These are phyloP conservation scores for Bryoglossum gracile DNA, from an alignment of 495 filamentous ascomycete genomes.

Conservation along the genomic window DNA sequence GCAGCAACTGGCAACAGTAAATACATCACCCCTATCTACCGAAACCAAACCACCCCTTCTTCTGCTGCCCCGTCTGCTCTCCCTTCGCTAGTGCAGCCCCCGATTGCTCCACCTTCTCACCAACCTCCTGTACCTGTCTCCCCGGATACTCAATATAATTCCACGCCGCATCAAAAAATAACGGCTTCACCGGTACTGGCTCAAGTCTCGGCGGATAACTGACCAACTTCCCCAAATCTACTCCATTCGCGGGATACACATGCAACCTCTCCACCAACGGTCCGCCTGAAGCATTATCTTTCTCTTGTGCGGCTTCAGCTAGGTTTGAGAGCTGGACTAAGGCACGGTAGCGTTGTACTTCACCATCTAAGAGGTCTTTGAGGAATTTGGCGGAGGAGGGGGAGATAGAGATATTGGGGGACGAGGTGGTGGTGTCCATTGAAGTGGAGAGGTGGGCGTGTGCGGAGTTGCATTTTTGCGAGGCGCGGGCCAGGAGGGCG, in stretches of 20 bases:
- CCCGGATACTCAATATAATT: conserved; percentile 96
- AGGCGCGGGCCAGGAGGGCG: conserved; percentile 62
- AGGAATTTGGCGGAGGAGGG: conserved; percentile 48
- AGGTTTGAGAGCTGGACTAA: conserved; percentile 71
- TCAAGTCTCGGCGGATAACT: conserved; percentile 77
- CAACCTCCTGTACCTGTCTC: conserved; percentile 25
- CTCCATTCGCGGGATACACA: conserved; percentile 55
- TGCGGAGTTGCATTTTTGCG: conserved; percentile 39
- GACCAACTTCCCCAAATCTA: conserved; percentile 74
- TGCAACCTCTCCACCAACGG: conserved; percentile 65
- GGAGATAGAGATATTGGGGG: conserved; percentile 53
- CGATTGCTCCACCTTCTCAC: conserved; percentile 19
- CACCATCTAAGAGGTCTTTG: conserved; percentile 49
- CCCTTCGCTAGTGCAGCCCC: conserved; percentile 26
- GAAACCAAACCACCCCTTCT: conserved; percentile 87
- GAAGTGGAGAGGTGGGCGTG: conserved; percentile 31
- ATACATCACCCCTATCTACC: no score
- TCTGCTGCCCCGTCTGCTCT: conserved; percentile 49
- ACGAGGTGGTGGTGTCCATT: conserved; percentile 12
- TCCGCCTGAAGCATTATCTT: neutral
- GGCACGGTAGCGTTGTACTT: conserved; percentile 71
- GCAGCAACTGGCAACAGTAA: no score
- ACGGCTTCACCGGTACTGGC: conserved; percentile 83
- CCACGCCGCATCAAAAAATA: conserved; percentile 96
- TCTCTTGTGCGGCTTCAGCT: conserved; percentile 28